phyloP scores from a whole-genome alignment of 2,329 filamentous ascomycete genomes.

The Kalmusia sp. region DNA sequence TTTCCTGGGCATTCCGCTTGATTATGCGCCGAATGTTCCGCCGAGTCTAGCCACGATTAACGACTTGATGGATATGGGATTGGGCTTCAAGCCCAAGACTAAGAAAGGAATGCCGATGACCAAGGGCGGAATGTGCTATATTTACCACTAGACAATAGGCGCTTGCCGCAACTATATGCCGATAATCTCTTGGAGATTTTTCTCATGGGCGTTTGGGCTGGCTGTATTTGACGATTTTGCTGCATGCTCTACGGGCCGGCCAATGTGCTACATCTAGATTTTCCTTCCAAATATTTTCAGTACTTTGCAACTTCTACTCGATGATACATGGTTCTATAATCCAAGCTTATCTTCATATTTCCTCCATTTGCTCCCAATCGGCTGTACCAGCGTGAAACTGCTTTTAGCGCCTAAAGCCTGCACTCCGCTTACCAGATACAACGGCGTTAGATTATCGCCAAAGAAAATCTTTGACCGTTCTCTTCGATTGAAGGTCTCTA shows the following conservation, averaged over 20 bases:
- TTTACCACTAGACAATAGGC: constrained; percentile 2
- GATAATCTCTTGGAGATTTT: too few species aligned
- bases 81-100: constrained; percentile 7
- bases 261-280: too few species aligned
- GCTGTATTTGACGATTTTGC: too few species aligned
- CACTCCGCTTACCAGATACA: constrained; percentile 58
- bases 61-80: constrained; percentile 10
- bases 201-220: too few species aligned
- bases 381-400: constrained; percentile 54
- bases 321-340: constrained; percentile 11
- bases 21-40: constrained; percentile 10
- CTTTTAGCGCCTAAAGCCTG: constrained; percentile 46
- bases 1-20: constrained; percentile 31
- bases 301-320: too few species aligned
- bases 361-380: constrained; percentile 31
- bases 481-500: constrained; percentile 50
- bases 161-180: too few species aligned
- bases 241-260: too few species aligned
- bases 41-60: constrained; percentile 4
- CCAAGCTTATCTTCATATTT: constrained; percentile 20
- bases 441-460: constrained; percentile 54
- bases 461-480: constrained; percentile 60
- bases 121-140: constrained; percentile 7
- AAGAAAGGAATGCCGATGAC: constrained; percentile 8
- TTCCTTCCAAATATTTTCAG: too few species aligned